phyloP scores from a whole-genome alignment of 352 stramenopile genomes.

The Globisporangium orthogonon region DNA sequence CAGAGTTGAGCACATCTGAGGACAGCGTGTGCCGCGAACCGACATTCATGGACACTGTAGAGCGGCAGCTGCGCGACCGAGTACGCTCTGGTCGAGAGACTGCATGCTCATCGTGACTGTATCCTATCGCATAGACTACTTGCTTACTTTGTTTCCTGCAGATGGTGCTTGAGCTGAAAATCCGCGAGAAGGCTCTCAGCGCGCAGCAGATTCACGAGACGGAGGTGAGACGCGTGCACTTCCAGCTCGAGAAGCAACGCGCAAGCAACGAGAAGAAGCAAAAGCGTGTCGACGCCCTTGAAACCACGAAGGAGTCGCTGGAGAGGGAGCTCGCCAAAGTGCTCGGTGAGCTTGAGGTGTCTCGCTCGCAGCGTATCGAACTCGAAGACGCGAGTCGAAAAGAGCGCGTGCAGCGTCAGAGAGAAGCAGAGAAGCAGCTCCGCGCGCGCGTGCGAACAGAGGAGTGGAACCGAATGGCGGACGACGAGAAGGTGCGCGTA shows the following conservation, averaged over 20 bases:
- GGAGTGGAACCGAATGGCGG: conserved; percentile 39
- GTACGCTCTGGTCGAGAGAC: neutral
- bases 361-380: conserved; percentile 27
- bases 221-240: conserved; percentile 14
- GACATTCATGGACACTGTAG: conserved; percentile 1
- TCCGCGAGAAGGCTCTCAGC: conserved; percentile 22
- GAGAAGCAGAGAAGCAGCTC: conserved; percentile 42
- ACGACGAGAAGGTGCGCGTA: conserved; percentile 40
- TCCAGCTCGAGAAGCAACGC: conserved; percentile 13
- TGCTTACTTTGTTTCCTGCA: conserved; percentile 1
- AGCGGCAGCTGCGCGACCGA: conserved; percentile 3
- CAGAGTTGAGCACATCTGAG: neutral
- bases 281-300: conserved; percentile 18
- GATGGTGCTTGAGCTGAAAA: conserved; percentile 32
- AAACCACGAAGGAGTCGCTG: conserved; percentile 20
- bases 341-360: conserved; percentile 15
- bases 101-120: neutral
- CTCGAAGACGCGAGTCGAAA: conserved; percentile 37
- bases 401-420: conserved; percentile 32
- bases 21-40: neutral
- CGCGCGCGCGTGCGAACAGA: conserved; percentile 35
- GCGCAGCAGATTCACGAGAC: conserved; percentile 26
- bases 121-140: neutral
- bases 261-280: conserved; percentile 14
- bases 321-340: conserved; percentile 29